Base-by-base conservation (phyloP, 345 rosid species). In the Ricinus communis region DNA sequence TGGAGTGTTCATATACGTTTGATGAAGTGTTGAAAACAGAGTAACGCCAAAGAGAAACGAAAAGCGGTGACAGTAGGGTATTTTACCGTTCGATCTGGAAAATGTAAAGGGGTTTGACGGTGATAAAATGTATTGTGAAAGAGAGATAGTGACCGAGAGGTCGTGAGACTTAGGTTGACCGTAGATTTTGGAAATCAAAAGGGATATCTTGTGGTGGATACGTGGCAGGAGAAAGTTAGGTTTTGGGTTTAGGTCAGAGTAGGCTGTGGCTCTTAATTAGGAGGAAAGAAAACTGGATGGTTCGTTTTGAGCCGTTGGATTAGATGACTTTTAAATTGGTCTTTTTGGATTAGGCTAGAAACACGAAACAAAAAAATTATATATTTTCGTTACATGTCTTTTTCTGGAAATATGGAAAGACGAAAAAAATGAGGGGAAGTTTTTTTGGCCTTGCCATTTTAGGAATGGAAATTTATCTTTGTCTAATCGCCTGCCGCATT, bases 281-380 rank as follows among this genome's bases (percentile, higher is more conserved):
- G 65, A 46, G 65, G 7, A 55, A 53, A 77, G 62, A 63, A 8
- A 2, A 4, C 12, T 19, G 10, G 22, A 8, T 52, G 38, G 6
- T 25, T 16, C 33, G 40, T 41, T 71, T 0, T 64, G 60, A 31
- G 51, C 80, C 83, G 66, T 75, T 63, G 0, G 77, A 80, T 75
- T 22, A 54, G 40, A 47, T 19, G 53, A 36, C 45, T 45, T 71
- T 40, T 28, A 0, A 24, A 24, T 43, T 4, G 14, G 47, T 43
- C 14, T 43, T 43, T 43, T 43, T 1, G 8, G 47, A 9, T 43
- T 8, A 4, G 14, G 47, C 47, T 33, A 33, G 38, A 33, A 2
- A 2, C 38, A 2, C 38, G 6, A 33, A 33, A 33, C 38, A n/a
- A n/a, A n/a, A n/a, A n/a, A n/a, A n/a, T n/a, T n/a, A n/a, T n/a